Evolutionary conservation across 768 basidiomycete genomes (phyloP).

Genomic region (Tephrocybe sp.): DNA sequence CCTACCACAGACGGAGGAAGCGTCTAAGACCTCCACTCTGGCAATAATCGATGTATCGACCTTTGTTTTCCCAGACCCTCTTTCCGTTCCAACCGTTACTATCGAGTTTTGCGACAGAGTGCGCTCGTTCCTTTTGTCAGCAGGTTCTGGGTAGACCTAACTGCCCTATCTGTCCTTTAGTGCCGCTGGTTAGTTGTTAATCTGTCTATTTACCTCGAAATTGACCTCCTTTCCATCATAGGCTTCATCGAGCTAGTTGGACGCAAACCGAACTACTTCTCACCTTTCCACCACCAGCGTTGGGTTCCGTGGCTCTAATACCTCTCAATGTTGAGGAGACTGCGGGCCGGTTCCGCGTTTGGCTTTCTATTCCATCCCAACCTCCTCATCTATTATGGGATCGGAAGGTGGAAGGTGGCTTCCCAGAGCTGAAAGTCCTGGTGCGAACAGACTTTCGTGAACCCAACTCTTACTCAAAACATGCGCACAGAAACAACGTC

Average conservation of each 20-base stretch:
- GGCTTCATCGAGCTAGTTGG: slow-evolving; percentile 94
- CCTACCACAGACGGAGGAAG: slow-evolving; percentile 4
- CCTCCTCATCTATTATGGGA: slow-evolving; percentile 74
- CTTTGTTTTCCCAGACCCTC: slow-evolving; percentile 54
- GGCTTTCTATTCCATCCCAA: slow-evolving; percentile 54
- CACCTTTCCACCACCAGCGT: slow-evolving; percentile 81
- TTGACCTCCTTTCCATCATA: slow-evolving; percentile 26
- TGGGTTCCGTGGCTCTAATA: slow-evolving; percentile 67
- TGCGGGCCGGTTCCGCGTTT: slow-evolving; percentile 88
- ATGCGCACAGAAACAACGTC: slow-evolving; percentile 74
- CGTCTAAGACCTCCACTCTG: neutral
- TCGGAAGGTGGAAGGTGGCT: slow-evolving; percentile 86
- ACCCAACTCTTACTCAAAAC: neutral
- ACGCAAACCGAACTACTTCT: slow-evolving; percentile 89
- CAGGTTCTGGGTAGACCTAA: neutral
- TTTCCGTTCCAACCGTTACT: slow-evolving; percentile 52
- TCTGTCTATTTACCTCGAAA: neutral
- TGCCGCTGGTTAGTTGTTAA: slow-evolving; percentile 70
- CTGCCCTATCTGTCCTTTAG: slow-evolving; percentile 31
- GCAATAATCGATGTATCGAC: slow-evolving; percentile 43
- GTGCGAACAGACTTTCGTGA: slow-evolving; percentile 32
- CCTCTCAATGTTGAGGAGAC: slow-evolving; percentile 82
- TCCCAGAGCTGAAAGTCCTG: slow-evolving; percentile 86
- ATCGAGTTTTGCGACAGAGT: slow-evolving; percentile 95
- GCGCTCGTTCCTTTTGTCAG: slow-evolving; percentile 27